Evolutionary conservation across 225 moss, liverwort and hornwort species (phyloP).

Genomic region (Pseudisothecium myosuroides): DNA sequence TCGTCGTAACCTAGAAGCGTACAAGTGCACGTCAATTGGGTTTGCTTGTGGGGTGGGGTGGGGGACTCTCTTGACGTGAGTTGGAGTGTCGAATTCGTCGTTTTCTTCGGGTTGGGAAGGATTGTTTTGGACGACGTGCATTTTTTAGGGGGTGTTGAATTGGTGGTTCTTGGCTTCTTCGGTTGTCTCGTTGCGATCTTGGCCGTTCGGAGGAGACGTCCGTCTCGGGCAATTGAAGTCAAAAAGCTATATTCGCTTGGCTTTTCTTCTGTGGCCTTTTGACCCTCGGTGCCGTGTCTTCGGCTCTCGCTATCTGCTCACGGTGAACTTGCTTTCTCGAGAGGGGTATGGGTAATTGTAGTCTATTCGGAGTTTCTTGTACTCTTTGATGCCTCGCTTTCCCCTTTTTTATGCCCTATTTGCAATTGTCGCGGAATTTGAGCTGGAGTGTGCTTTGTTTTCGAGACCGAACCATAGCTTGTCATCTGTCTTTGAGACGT

Average conservation of each 20-base stretch:
- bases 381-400: background rate
- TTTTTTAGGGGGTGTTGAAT: background rate
- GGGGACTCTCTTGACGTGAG: background rate
- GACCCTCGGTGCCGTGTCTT: background rate
- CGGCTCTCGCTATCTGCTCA: background rate
- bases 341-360: background rate
- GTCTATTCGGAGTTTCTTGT: background rate
- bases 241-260: background rate
- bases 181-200: conserved; percentile 13
- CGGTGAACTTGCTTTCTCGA: background rate
- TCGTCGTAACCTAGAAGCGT: conserved; percentile 9
- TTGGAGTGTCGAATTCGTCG: background rate
- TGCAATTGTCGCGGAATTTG: background rate
- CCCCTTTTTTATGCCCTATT: background rate
- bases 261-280: background rate
- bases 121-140: background rate
- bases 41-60: too few relatives aligned
- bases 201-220: background rate
- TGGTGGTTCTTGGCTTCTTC: conserved; percentile 6
- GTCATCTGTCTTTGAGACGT: background rate
- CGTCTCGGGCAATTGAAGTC: background rate
- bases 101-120: background rate
- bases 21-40: background rate
- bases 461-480: background rate
- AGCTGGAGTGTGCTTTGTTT: background rate